phyloP scores from a whole-genome alignment of 192 early-diverging fungal genomes.

The Spizellomyces punctatus region DNA sequence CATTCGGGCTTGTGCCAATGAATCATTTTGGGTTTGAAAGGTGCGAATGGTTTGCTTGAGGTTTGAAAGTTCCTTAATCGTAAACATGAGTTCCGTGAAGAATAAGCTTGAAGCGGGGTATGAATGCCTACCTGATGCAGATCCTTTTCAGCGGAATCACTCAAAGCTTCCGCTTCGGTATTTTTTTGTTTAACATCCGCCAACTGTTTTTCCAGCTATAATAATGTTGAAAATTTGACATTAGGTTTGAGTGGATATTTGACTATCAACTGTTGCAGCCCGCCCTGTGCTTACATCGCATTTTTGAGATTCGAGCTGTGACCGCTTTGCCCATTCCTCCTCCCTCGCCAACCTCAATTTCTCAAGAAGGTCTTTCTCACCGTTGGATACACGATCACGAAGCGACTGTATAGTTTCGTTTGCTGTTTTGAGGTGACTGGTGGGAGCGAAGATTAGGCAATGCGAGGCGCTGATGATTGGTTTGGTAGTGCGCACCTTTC shows the following conservation, averaged over 20 bases:
- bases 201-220: conserved; percentile 36
- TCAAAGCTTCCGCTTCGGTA: conserved; percentile 12
- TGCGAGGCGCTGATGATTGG: too few species aligned
- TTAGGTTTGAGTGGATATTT: background rate
- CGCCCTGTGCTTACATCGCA: conserved; percentile 25
- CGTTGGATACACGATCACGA: conserved; percentile 28
- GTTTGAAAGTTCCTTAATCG: background rate
- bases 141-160: conserved; percentile 4
- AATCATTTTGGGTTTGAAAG: conserved; percentile 8
- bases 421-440: conserved; percentile 32
- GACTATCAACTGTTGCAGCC: background rate
- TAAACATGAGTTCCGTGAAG: background rate
- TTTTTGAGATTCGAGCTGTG: conserved; percentile 41
- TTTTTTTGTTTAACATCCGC: conserved; percentile 20
- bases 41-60: conserved; percentile 11
- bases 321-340: conserved; percentile 46
- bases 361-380: conserved; percentile 45
- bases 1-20: background rate
- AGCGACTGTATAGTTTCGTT: conserved; percentile 28
- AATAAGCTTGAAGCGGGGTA: background rate
- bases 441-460: background rate
- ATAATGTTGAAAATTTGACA: background rate
- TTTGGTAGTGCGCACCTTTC: conserved; percentile 29
- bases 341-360: conserved; percentile 40
- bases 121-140: conserved; percentile 3